Evolutionary conservation across 2,329 filamentous ascomycete species (phyloP), one percentile per base, ranked within the genome.

Genomic region (Penicillium sp.): DNA sequence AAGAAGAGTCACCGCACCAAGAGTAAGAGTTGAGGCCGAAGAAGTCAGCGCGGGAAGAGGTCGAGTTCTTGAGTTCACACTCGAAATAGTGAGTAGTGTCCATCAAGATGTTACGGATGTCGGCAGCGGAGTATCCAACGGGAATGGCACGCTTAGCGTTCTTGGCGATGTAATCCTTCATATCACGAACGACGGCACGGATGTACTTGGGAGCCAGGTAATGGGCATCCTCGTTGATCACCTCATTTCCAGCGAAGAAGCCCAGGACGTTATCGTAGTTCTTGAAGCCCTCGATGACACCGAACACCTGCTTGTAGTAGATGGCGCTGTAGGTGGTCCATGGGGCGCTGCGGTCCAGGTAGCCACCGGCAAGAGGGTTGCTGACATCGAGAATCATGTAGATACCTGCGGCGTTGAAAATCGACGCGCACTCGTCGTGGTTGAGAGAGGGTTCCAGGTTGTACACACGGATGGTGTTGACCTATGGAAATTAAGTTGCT

Each of bases 191-290:
- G 56, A 89, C 82, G 43, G 86, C 86, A 55, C 82, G 75, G 61
- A 87, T 82, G 71, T 87, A 86, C 44, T 78, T 79, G 17, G 85
- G 85, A 51, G 82, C 83, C 50, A 75, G 68, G 61, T 81, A 69
- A 31, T 77, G 76, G 48, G 81, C 84, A 12, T 84, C 70, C 68
- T 87, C 82, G 66, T 88, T 87, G 76, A 88, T 87, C 49, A 89
- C 82, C 72, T 89, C 86, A 68, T 89, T 89, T 36, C 84, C 86
- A 29, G 83, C 79, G 70, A 89, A 87, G 78, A 89, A 89, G 39
- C 81, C 86, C 27, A 89, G 77, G 2, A 82, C 82, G 73, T 89
- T 89, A 56, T 85, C 83, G 73, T 85, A 89, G 65, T 78, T 73
- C 71, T 87, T 87, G 79, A 89, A 89, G 6, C 83, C 83, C 71